phyloP scores from a whole-genome alignment of 768 basidiomycete species.

The Macrocybe gigantea region DNA sequence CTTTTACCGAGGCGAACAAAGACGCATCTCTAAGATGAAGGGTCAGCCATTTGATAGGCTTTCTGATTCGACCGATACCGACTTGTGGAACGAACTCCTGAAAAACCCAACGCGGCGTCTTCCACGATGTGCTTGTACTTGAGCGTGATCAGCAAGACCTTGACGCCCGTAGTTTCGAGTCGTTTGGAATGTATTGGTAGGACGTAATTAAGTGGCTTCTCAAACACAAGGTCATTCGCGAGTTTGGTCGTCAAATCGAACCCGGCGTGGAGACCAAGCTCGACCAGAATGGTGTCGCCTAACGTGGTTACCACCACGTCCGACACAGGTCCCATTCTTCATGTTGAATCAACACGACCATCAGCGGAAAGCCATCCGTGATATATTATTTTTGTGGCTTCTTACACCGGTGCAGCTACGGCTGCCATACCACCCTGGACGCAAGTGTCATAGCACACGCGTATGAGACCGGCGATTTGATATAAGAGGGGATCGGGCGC shows the following conservation, averaged over 20 bases:
- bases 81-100: constrained; percentile 54
- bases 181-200: constrained; percentile 48
- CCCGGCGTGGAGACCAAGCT: constrained; percentile 48
- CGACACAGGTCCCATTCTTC: constrained; percentile 47
- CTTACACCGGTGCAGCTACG: constrained; percentile 34
- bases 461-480: constrained; percentile 2
- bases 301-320: constrained; percentile 44
- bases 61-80: constrained; percentile 12
- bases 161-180: constrained; percentile 53
- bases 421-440: constrained; percentile 36
- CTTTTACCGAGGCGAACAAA: constrained; percentile 54
- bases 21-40: constrained; percentile 38
- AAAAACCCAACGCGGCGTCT: constrained; percentile 58
- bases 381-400: constrained; percentile 3
- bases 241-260: constrained; percentile 44
- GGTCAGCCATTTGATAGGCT: constrained; percentile 2
- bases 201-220: constrained; percentile 39
- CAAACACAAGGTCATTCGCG: constrained; percentile 47
- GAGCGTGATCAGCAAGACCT: constrained; percentile 53
- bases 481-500: constrained; percentile 12
- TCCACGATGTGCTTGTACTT: constrained; percentile 52
- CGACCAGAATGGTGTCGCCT: constrained; percentile 54
- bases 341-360: background rate
- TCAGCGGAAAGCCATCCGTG: too few species aligned
- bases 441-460: background rate